phyloP scores from a whole-genome alignment of 2,329 filamentous ascomycete genomes.

The Clonostachys chloroleuca region DNA sequence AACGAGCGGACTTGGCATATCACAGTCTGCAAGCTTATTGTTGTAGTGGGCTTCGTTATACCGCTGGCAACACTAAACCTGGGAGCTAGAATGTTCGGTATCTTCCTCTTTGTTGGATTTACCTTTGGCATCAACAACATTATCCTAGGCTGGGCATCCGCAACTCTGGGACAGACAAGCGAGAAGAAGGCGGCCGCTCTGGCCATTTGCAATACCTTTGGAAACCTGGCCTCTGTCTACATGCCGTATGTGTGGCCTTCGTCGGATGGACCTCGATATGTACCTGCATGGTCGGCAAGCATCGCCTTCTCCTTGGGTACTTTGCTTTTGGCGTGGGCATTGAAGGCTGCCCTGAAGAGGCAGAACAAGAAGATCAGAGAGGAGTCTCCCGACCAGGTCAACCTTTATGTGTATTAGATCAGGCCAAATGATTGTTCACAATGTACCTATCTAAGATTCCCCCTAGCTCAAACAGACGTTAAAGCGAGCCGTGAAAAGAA shows the following conservation, averaged over 20 bases:
- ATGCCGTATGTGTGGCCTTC: conserved; percentile 32
- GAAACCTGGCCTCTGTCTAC: conserved; percentile 31
- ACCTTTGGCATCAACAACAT: conserved; percentile 28
- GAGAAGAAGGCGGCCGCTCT: conserved; percentile 34
- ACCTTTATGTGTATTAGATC: conserved; percentile 19
- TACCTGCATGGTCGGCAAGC: conserved; percentile 21
- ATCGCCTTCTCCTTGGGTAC: conserved; percentile 7
- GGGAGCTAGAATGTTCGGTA: conserved; percentile 17
- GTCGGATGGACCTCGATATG: conserved; percentile 27
- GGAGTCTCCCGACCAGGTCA: conserved; percentile 11
- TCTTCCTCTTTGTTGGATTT: conserved; percentile 21
- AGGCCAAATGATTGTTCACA: no score
- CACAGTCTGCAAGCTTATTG: conserved; percentile 64
- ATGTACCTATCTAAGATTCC: no score
- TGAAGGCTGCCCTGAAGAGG: conserved; percentile 7
- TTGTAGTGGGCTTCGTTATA: conserved; percentile 76
- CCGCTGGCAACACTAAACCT: conserved; percentile 19
- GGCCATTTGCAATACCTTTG: conserved; percentile 30
- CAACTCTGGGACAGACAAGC: conserved; percentile 29
- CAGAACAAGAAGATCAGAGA: conserved; percentile 14
- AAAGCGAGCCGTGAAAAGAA: no score
- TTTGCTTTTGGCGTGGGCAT: conserved; percentile 1
- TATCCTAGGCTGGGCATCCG: conserved; percentile 31
- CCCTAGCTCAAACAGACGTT: no score
- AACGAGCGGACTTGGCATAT: conserved; percentile 75